phyloP scores from a whole-genome alignment of 1,284 basidiomycete genomes.

The Cutaneotrichosporon spelunceum region DNA sequence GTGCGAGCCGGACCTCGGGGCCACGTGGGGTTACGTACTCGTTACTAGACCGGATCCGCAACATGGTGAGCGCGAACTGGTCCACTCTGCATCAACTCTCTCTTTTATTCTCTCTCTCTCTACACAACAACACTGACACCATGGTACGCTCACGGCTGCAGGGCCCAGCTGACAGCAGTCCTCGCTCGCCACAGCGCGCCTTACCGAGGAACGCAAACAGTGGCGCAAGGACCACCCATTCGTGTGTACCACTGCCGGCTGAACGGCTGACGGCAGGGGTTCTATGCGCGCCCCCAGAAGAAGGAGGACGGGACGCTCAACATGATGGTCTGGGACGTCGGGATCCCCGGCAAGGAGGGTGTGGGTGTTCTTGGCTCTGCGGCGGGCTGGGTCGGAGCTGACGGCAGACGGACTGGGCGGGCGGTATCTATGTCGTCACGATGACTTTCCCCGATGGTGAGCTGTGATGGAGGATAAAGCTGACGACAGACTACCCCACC shows the following conservation, averaged over 20 bases:
- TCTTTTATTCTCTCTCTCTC: background rate
- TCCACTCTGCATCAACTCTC: background rate
- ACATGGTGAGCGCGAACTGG: background rate
- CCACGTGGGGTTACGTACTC: background rate
- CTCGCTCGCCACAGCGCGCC: conserved; percentile 43
- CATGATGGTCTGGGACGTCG: conserved; percentile 97
- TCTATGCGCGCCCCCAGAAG: conserved; percentile 90
- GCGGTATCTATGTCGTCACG: conserved; percentile 84
- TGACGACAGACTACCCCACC: conserved; percentile 48
- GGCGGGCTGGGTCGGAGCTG: too few species aligned
- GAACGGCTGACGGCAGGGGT: conserved; percentile 66
- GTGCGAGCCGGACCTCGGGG: too few species aligned
- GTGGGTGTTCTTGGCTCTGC: conserved; percentile 57
- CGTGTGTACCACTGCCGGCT: conserved; percentile 59
- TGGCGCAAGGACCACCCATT: conserved; percentile 99
- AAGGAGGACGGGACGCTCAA: conserved; percentile 89
- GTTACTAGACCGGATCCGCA: too few species aligned
- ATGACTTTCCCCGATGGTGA: conserved; percentile 94
- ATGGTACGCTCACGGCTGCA: background rate
- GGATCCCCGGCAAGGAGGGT: conserved; percentile 78
- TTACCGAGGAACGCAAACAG: conserved; percentile 91
- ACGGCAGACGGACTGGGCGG: conserved; percentile 89
- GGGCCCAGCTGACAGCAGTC: conserved; percentile 15
- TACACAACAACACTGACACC: background rate
- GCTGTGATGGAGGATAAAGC: conserved; percentile 25